Base-by-base conservation (phyloP, 495 filamentous ascomycete genomes). In the Trichoderma asperelloides region DNA sequence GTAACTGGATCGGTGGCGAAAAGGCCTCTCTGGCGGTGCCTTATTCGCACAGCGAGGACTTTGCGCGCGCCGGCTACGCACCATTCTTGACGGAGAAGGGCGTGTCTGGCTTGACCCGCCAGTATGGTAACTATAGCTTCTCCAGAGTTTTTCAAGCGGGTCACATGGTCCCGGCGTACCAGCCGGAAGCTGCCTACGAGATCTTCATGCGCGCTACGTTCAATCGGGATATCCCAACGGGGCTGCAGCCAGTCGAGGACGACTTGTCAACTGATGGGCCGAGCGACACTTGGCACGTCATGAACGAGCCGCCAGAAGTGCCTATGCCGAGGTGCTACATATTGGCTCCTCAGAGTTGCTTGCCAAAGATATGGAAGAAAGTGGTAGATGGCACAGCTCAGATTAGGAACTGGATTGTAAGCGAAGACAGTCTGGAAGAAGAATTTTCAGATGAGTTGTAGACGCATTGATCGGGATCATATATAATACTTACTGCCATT, bases 101-200 rank as follows among this genome's bases (percentile, higher is more conserved):
- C 68, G 73, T 85, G 39, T 83, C 82, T 62, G 90, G 90, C 5
- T 84, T 86, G 60, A 86, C 89, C 28, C 83, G 87, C 12, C 87
- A 91, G 69, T 82, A 83, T 66, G 88, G 85, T 25, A 85, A 87
- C 72, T 87, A 91, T 68, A 86, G 86, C 39, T 93, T 91, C 73
- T 81, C 84, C 33, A 82, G 89, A 2, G 80, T 91, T 12, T 91
- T 87, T 72, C 80, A 90, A 69, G 85, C 87, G 13, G 90, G 90
- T 0, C 90, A 93, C 71, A 82, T 86, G 64, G 85, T 91, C 12
- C 88, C 89, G 1, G 85, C 88, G 45, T 91, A 90, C 71, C 87
- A 90, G 72, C 88, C 88, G 2, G 79, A 89, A 64, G 82, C 85
- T 15, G 78, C 87, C 6, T 82, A 89, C 55, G 78, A 84, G 64